Base-by-base conservation (phyloP, 345 rosid genomes). In the Rubroshorea leprosula region DNA sequence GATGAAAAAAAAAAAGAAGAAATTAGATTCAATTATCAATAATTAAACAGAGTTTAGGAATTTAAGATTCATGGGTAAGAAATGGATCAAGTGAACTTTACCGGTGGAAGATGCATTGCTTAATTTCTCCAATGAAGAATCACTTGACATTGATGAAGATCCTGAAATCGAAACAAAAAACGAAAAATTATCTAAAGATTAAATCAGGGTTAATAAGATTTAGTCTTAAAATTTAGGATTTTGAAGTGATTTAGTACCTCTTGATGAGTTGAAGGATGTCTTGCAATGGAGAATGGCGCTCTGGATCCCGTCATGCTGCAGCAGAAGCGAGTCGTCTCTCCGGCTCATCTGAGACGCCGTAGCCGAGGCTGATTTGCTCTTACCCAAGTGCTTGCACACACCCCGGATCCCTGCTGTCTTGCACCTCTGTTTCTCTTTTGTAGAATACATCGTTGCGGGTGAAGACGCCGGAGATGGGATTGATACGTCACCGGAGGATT, bases 211-310 rank as follows among this genome's bases (percentile, higher is more conserved):
- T 11, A 51, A 17, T 1, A 8, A 3, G 25, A 29, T 35, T 49
- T 16, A 16, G 16, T 35, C 21, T n/a, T 38, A 23, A 25, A 17
- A 1, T 20, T 19, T 0, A 9, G 22, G n/a, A n/a, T n/a, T 55
- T 20, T n/a, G n/a, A 25, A 25, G 8, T 14, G 10, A 22, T 31
- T 39, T 22, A 6, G 0, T 65, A 78, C 85, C 83, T 70, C 76
- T 73, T 0, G 78, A 73, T 23, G 85, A 75, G 19, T 79, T 79
- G 65, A 85, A 86, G 15, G 99, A 94, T 55, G 75, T 80, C 80
- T 94, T 94, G 87, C 99, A 94, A 58, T 94, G 99, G 20, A 87
- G 81, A 59, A 94, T 94, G 41, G 99, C 97, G 55, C 97, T 73
- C 57, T 94, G 90, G 63, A 94, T 94, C 65, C 95, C 95, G 69